A percentile compares a stretch with the other conserved stretches of the same genome.
These are phyloP conservation scores for Flaveria robusta DNA, from an alignment of 129 eudicot species.

Conservation along the genomic window DNA sequence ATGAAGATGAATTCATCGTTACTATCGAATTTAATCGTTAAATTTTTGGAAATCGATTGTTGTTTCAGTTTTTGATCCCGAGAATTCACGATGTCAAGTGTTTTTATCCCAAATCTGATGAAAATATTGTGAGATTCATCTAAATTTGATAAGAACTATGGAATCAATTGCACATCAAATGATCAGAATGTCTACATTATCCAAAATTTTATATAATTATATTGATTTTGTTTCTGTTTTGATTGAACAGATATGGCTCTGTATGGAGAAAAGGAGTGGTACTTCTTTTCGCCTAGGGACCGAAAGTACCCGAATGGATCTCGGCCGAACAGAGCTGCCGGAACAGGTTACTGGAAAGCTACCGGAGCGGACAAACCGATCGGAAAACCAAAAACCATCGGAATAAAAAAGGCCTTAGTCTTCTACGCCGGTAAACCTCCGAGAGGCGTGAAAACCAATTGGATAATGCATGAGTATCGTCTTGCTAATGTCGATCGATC, in stretches of 20 bases:
- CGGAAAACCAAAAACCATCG: conserved; percentile 21
- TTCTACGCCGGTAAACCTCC: conserved; percentile 27
- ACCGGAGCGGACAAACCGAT: conserved; percentile 35
- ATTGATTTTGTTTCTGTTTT: not conserved
- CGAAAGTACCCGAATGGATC: conserved; percentile 38
- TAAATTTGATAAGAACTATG: no score
- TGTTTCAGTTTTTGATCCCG: no score
- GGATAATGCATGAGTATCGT: conserved; percentile 39
- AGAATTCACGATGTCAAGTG: no score
- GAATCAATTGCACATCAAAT: no score
- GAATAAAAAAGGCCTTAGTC: conserved; percentile 27
- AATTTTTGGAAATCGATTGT: no score
- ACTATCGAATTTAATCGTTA: no score
- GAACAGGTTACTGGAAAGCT: conserved; percentile 41
- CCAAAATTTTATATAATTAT: no score
- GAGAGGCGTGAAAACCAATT: conserved; percentile 32
- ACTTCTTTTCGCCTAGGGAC: conserved; percentile 39
- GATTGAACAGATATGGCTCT: conserved; percentile 22
- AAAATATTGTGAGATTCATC: no score
- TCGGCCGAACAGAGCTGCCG: conserved; percentile 27
- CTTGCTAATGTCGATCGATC: conserved; percentile 48
- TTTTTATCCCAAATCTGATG: no score
- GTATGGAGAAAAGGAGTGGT: conserved; percentile 40
- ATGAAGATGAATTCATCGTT: no score
- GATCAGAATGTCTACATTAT: no score